These are phyloP conservation scores for Wickerhamomyces bisporus DNA, from an alignment of 805 yeast species.

Conservation along the genomic window DNA sequence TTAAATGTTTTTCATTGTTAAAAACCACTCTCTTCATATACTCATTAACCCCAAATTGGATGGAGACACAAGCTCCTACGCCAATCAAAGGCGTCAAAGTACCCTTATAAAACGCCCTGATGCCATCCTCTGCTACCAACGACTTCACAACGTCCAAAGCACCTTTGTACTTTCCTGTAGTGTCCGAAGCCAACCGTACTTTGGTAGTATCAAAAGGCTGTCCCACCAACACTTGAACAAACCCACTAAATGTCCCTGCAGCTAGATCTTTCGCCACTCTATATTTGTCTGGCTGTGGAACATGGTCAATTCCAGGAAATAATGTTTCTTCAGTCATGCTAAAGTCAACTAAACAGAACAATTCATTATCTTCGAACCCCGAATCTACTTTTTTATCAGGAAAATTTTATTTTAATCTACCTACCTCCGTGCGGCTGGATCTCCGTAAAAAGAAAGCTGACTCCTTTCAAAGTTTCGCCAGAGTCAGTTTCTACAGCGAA, in stretches of 20 bases:
- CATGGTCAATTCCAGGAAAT: constrained; percentile 7
- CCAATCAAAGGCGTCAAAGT: constrained; percentile 91
- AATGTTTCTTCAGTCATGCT: constrained; percentile 17
- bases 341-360: too few species aligned
- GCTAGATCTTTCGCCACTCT: constrained; percentile 23
- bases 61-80: constrained; percentile 96
- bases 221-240: constrained; percentile 92
- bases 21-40: constrained; percentile 79
- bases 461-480: too few species aligned
- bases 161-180: constrained; percentile 67
- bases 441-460: too few species aligned
- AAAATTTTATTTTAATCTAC: too few species aligned
- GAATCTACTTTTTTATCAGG: too few species aligned
- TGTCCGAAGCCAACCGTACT: constrained; percentile 85
- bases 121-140: constrained; percentile 75
- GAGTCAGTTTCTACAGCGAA: too few species aligned
- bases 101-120: constrained; percentile 85
- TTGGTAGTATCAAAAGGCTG: constrained; percentile 96
- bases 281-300: constrained; percentile 11
- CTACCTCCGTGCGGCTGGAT: too few species aligned
- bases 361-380: too few species aligned
- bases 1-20: constrained; percentile 35
- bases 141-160: constrained; percentile 73
- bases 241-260: constrained; percentile 94
- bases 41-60: constrained; percentile 94